These are phyloP conservation scores for Dactylella cylindrospora DNA, from an alignment of 2,329 filamentous ascomycete genomes.

Conservation along the genomic window DNA sequence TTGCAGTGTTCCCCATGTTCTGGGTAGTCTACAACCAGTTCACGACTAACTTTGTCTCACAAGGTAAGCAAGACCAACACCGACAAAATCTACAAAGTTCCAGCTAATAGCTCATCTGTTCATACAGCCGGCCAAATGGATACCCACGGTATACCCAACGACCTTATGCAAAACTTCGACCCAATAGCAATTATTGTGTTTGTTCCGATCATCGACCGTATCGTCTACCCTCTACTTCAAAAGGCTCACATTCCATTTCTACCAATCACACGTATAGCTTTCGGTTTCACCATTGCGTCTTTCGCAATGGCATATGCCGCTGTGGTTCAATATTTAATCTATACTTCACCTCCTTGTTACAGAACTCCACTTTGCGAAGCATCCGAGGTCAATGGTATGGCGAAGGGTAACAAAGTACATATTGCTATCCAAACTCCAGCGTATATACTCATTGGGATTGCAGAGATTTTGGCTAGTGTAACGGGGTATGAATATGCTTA, in stretches of 20 bases:
- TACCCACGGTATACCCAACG: slow-evolving; percentile 61
- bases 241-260: slow-evolving; percentile 60
- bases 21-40: slow-evolving; percentile 71
- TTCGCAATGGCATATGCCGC: slow-evolving; percentile 61
- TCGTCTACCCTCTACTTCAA: slow-evolving; percentile 62
- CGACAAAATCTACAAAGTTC: neutral
- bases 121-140: slow-evolving; percentile 53
- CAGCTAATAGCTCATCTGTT: slow-evolving; percentile 58
- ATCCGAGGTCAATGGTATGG: slow-evolving; percentile 48
- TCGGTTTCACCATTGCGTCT: slow-evolving; percentile 60
- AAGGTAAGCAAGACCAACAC: slow-evolving; percentile 56
- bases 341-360: slow-evolving; percentile 60
- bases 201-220: slow-evolving; percentile 58
- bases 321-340: slow-evolving; percentile 63
- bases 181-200: slow-evolving; percentile 63
- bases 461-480: slow-evolving; percentile 67
- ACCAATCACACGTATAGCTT: slow-evolving; percentile 61
- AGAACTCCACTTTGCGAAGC: slow-evolving; percentile 55
- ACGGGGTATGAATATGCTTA: slow-evolving; percentile 72
- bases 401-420: slow-evolving; percentile 55
- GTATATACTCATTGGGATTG: slow-evolving; percentile 60
- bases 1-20: slow-evolving; percentile 66
- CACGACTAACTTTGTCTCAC: slow-evolving; percentile 67
- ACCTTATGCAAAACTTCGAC: slow-evolving; percentile 63
- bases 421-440: slow-evolving; percentile 60